Evolutionary conservation across 2,329 filamentous ascomycete genomes (phyloP).

Genomic region (Penicillium sp.): DNA sequence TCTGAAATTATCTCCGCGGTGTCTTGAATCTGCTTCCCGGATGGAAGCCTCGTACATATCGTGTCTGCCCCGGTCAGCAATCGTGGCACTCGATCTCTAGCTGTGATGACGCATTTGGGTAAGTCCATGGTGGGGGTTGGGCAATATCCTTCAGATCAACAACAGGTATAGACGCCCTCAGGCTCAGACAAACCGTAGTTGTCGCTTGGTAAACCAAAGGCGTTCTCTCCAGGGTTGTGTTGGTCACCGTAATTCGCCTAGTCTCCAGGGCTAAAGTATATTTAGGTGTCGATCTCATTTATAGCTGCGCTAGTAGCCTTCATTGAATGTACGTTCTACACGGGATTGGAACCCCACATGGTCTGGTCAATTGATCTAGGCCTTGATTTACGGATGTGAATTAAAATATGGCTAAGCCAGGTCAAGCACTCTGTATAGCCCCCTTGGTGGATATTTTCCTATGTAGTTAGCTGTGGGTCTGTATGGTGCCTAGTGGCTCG

Average conservation of each 20-base stretch:
- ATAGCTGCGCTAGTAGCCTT: background rate
- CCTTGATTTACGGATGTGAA: background rate
- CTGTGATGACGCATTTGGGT: background rate
- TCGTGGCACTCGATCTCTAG: background rate
- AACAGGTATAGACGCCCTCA: background rate
- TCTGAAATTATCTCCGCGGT: constrained; percentile 6
- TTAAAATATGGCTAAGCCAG: background rate
- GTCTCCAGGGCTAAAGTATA: background rate
- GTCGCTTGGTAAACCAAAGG: background rate
- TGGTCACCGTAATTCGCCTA: background rate
- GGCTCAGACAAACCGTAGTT: background rate
- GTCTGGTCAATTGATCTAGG: background rate
- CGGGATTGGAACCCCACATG: background rate
- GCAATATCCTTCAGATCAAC: background rate
- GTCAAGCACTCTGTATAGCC: background rate
- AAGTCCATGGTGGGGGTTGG: background rate
- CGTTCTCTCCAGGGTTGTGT: background rate
- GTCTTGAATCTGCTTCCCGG: background rate
- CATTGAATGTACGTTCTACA: background rate
- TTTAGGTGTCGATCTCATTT: background rate
- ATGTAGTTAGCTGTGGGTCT: background rate
- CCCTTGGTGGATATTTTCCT: background rate
- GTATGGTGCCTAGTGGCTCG: background rate
- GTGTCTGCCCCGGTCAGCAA: background rate
- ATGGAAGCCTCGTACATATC: background rate